Percentiles rank a stretch among this genome's conserved stretches.
Conservation (phyloP, 768 basidiomycete genomes). For the Naganishia kalamii region DNA sequence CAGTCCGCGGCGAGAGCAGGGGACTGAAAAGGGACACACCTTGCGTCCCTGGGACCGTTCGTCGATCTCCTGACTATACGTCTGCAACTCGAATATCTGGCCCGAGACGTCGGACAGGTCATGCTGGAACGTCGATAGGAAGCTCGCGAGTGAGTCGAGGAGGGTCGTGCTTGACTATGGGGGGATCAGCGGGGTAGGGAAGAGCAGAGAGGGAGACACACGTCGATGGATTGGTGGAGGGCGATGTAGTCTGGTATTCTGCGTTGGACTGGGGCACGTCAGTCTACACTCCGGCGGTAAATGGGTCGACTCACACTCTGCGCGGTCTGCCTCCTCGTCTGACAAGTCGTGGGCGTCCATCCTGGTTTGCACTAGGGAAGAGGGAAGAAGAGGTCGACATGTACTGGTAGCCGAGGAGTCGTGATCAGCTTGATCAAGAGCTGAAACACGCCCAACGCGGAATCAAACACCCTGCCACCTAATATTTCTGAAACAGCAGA, state of each 20-base stretch:
- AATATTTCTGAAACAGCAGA: too few relatives aligned
- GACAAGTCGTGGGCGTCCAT: too few relatives aligned
- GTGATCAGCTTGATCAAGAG: too few relatives aligned
- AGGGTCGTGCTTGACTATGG: slow-evolving; percentile 74
- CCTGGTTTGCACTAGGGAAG: too few relatives aligned
- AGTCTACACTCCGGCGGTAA: not conserved
- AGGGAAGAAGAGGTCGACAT: too few relatives aligned
- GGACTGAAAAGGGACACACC: slow-evolving; percentile 52
- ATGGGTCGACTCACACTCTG: not conserved
- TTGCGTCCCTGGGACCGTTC: slow-evolving; percentile 72
- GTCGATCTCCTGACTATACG: slow-evolving; percentile 84
- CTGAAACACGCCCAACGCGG: too few relatives aligned
- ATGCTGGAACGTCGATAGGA: slow-evolving; percentile 89
- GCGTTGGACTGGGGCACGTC: not conserved
- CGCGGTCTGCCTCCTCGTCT: not conserved
- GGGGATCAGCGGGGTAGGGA: not conserved
- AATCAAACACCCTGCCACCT: too few relatives aligned
- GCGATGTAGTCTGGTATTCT: slow-evolving; percentile 14
- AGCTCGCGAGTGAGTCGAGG: slow-evolving; percentile 78
- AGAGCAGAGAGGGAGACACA: not conserved
- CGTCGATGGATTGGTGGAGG: slow-evolving; percentile 7
- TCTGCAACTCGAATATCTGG: slow-evolving; percentile 90
- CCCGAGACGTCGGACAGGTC: slow-evolving; percentile 91
- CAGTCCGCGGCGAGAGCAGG: not conserved
- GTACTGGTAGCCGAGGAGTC: too few relatives aligned